Evolutionary conservation across 306 rosid genomes (phyloP), one percentile per base, ranked within the genome.

Genomic region (Mimosa bimucronata): DNA sequence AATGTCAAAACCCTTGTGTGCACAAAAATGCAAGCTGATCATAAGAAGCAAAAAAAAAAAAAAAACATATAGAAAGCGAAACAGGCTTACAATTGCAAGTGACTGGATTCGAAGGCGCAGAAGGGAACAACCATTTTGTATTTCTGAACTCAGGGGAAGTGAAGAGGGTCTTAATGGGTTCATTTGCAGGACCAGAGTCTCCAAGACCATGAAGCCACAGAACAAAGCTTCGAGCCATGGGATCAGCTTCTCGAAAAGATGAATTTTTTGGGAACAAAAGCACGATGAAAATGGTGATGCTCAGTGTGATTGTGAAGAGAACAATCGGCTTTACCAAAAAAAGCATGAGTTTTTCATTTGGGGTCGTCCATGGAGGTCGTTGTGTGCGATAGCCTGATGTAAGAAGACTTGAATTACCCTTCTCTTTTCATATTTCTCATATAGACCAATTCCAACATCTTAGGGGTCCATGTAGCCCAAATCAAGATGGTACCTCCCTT

Each of bases 141-240:
- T 70, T 81, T 66, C 66, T 72, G 73, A 95, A 92, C 82, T 84
- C 66, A 28, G 95, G 88, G 48, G 98, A 92, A 75, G 92, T 85
- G 96, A 95, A 95, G 29, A 91, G 75, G 40, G 83, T 80, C 83
- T 83, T 92, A 79, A 94, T 91, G 81, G 97, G 95, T 83, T 94
- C 94, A 78, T 94, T 94, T 72, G 97, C 91, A 7, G 97, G 95
- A 77, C 97, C 98, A 1, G 97, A 94, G 80, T 94, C 97, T 21
- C 97, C 97, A 34, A 88, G 58, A 50, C 95, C 97, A 73, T 94
- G 98, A 70, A 94, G 94, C 97, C 97, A 94, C 18, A 92, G 85
- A 78, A 92, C 44, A 78, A 94, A 92, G 88, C 92, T 91, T 50
- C 95, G 89, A 81, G 91, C 86, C 97, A 90, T 88, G 52, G 88